Percentiles rank a stretch among this genome's conserved stretches.
These are phyloP conservation scores for Trametes sanguinea DNA, from an alignment of 768 basidiomycete genomes.

Conservation along the genomic window DNA sequence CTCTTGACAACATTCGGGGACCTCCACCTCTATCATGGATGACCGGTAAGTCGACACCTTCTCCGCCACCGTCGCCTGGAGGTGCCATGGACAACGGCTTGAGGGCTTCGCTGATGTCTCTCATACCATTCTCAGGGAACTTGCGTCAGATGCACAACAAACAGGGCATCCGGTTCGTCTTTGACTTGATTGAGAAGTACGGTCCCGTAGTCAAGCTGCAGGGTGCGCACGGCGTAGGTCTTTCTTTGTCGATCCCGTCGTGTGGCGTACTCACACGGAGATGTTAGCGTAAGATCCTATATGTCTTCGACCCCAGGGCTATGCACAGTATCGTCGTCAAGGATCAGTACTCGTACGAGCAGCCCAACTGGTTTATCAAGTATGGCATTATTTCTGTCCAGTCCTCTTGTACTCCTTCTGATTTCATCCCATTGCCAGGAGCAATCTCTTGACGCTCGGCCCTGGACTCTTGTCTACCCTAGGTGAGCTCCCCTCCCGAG, in stretches of 20 bases:
- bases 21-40: slow-evolving; percentile 21
- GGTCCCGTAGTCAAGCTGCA: slow-evolving; percentile 19
- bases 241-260: too few species aligned
- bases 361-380: slow-evolving; percentile 48
- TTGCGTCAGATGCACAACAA: slow-evolving; percentile 17
- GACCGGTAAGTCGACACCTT: slow-evolving; percentile 11
- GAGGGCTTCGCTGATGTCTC: neutral
- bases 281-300: slow-evolving; percentile 27
- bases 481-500: slow-evolving; percentile 7
- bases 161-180: slow-evolving; percentile 18
- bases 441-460: slow-evolving; percentile 23
- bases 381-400: slow-evolving; percentile 28
- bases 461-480: slow-evolving; percentile 21
- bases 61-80: neutral
- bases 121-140: slow-evolving; percentile 6
- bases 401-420: neutral
- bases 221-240: slow-evolving; percentile 19
- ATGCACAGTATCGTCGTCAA: slow-evolving; percentile 50
- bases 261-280: neutral
- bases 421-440: slow-evolving; percentile 12
- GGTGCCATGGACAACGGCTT: too few species aligned
- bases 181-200: slow-evolving; percentile 19
- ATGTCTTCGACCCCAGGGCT: slow-evolving; percentile 51
- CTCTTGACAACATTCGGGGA: slow-evolving; percentile 23
- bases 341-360: slow-evolving; percentile 52